Percentiles rank a stretch among this genome's conserved stretches.
Evolutionary conservation across 192 early-diverging fungal genomes (phyloP).

Genomic region (Mortierella claussenii): DNA sequence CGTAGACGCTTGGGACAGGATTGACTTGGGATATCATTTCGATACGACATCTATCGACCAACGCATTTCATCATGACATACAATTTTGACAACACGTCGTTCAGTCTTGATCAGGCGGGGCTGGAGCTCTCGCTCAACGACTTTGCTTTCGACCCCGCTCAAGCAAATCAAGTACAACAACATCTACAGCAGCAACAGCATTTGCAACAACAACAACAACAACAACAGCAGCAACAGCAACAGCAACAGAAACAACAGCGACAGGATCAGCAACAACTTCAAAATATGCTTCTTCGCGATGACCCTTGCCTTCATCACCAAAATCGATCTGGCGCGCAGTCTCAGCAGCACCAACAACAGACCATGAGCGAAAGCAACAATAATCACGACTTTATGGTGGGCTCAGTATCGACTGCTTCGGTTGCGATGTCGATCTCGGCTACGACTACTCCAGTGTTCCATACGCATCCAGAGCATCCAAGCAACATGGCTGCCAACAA

Average conservation of each 20-base stretch:
- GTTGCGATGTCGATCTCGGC: slow-evolving; percentile 20
- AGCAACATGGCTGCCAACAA: slow-evolving; percentile 3
- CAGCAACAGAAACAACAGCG: slow-evolving; percentile 26
- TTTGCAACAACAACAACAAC: slow-evolving; percentile 29
- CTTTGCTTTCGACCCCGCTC: slow-evolving; percentile 44
- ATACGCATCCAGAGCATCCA: slow-evolving; percentile 31
- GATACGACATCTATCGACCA: no score
- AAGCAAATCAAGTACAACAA: slow-evolving; percentile 37
- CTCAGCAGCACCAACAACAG: slow-evolving; percentile 7
- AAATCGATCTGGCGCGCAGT: background rate
- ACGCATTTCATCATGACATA: slow-evolving; percentile 23
- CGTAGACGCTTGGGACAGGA: background rate
- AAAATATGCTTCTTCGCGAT: slow-evolving; percentile 33
- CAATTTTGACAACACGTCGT: slow-evolving; percentile 44
- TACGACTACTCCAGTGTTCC: slow-evolving; percentile 42
- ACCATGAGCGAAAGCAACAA: background rate
- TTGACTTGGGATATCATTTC: no score
- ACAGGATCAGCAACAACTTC: slow-evolving; percentile 35
- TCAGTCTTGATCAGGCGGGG: slow-evolving; percentile 30
- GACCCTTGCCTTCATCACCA: slow-evolving; percentile 18
- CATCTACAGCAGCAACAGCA: slow-evolving; percentile 37
- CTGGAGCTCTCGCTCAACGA: slow-evolving; percentile 44
- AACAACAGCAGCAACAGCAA: slow-evolving; percentile 24
- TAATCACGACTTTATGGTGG: background rate
- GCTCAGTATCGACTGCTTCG: slow-evolving; percentile 9